phyloP scores from a whole-genome alignment of 78 protist species.

The Dictyostelium purpureum region DNA sequence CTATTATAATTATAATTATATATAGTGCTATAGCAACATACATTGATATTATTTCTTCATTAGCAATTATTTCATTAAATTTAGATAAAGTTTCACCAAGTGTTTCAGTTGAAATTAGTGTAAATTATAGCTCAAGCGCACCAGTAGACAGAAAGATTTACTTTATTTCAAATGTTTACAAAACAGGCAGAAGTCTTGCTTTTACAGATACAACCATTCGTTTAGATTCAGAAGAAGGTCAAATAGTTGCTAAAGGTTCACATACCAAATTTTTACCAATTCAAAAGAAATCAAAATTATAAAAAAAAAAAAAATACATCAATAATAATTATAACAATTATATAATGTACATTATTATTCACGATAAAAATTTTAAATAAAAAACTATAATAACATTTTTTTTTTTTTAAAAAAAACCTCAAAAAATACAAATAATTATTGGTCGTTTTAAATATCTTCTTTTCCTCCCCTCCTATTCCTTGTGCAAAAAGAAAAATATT shows the following conservation, averaged over 20 bases:
- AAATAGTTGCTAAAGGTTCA: constrained; percentile 5
- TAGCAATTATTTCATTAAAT: constrained; percentile 19
- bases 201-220: constrained; percentile 42
- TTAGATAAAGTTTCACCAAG: not conserved
- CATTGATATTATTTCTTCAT: constrained; percentile 15
- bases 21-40: not conserved
- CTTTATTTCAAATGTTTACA: constrained; percentile 4
- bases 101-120: constrained; percentile 8
- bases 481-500: no score
- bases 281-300: constrained; percentile 3
- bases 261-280: constrained; percentile 49
- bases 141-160: not conserved
- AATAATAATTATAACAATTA: no score
- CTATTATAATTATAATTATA: not conserved
- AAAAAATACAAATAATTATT: no score
- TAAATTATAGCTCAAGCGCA: constrained; percentile 7
- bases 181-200: constrained; percentile 44
- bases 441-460: no score
- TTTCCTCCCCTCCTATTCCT: no score
- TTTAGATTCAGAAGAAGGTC: not conserved
- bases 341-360: no score
- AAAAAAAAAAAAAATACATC: not conserved
- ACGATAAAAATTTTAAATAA: not conserved
- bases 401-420: no score
- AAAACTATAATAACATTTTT: not conserved